phyloP scores from a whole-genome alignment of 2,329 filamentous ascomycete species.

The Phialophora chinensis region DNA sequence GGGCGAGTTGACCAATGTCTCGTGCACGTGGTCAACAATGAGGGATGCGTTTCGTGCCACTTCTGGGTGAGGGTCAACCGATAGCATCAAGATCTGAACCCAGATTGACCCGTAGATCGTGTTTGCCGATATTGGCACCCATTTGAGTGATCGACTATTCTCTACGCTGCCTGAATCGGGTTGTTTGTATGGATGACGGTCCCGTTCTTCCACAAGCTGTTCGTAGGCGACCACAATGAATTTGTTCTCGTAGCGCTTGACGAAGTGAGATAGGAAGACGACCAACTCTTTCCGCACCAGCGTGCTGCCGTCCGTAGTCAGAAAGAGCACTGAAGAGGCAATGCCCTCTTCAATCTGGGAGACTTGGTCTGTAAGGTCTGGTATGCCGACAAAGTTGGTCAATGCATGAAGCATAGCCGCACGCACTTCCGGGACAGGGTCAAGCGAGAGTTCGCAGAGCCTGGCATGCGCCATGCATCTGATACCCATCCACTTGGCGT shows the following conservation, averaged over 20 bases:
- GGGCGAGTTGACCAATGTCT: constrained; percentile 76
- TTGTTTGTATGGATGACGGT: constrained; percentile 61
- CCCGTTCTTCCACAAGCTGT: constrained; percentile 82
- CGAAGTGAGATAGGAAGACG: constrained; percentile 91
- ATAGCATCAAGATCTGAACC: constrained; percentile 89
- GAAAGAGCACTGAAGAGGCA: constrained; percentile 84
- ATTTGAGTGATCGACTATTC: constrained; percentile 27
- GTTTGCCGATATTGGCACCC: constrained; percentile 74
- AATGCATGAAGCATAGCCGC: constrained; percentile 92
- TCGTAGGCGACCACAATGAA: constrained; percentile 92
- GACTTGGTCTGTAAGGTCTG: constrained; percentile 88
- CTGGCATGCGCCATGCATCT: constrained; percentile 82
- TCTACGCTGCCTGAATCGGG: constrained; percentile 43
- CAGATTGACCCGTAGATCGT: constrained; percentile 92
- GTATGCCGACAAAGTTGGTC: constrained; percentile 92
- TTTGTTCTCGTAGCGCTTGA: constrained; percentile 87
- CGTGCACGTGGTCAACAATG: constrained; percentile 86
- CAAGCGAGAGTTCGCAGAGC: constrained; percentile 78
- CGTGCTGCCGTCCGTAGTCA: constrained; percentile 92
- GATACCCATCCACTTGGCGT: constrained; percentile 96
- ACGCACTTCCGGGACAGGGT: constrained; percentile 88
- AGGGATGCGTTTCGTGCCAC: constrained; percentile 82
- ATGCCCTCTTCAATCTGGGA: constrained; percentile 89
- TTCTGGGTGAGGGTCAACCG: constrained; percentile 92
- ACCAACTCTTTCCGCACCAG: constrained; percentile 92